Evolutionary conservation across 768 basidiomycete species (phyloP), one percentile per base, ranked within the genome.

Genomic region (Punctularia strigosozonata): DNA sequence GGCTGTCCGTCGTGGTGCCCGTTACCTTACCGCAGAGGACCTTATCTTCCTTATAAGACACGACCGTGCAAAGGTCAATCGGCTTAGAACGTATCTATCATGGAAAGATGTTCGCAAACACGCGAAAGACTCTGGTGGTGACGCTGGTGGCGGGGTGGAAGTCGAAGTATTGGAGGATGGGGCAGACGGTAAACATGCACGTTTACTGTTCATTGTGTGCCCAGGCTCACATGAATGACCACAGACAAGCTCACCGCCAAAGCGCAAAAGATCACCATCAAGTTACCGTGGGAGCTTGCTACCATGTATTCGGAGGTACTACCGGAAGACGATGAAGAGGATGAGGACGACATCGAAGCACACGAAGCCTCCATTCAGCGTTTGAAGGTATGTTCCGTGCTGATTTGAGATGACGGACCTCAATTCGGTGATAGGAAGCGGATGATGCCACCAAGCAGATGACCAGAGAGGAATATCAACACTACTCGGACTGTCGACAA

Each of bases 91-190:
- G 7, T 98, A 95, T 53, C 71, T 98, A 18, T 88, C 86, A 0
- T 98, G 92, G 92, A 95, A 94, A 52, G 92, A 95, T 47, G 92
- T 97, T 14, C 75, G 92, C 12, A 95, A 94, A 51, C 86, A 89
- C 43, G 89, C 89, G 4, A 94, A 94, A 55, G 88, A 95, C 50
- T 77, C 80, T 18, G 84, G 80, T 30, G 87, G 82, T 7, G 85
- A 82, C 42, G 85, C 75, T 2, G 85, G 75, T 20, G 84, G 70
- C 15, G 84, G 74, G 5, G 81, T 84, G 3, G 87, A 89, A 53
- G 80, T 86, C 4, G 90, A 89, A 52, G 77, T 69, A 2, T 58
- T 86, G 5, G 89, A 91, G 46, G 90, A 92, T 38, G 80, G 81
- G 13, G 75, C 79, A 12, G 87, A 87, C 50, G 83, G 81, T 83